Evolutionary conservation across 2,329 filamentous ascomycete genomes (phyloP).

Genomic region (Penicillium brasilianum): DNA sequence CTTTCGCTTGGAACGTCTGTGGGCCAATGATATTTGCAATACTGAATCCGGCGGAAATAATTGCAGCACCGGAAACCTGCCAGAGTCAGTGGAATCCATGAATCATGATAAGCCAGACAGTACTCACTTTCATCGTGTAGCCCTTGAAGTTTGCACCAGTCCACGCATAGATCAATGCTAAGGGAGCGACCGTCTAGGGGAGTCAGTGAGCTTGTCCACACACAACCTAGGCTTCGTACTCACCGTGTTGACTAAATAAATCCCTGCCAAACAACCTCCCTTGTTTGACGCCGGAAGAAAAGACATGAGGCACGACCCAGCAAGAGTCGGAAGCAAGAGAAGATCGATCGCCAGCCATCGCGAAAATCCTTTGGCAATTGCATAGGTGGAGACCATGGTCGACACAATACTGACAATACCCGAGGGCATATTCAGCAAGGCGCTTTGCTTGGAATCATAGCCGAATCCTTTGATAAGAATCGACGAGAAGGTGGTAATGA

Average conservation of each 20-base stretch:
- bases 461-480: slow-evolving; percentile 51
- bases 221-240: neutral
- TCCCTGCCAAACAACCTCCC: slow-evolving; percentile 48
- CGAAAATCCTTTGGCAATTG: slow-evolving; percentile 45
- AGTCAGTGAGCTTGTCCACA: slow-evolving; percentile 26
- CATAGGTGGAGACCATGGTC: slow-evolving; percentile 46
- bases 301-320: slow-evolving; percentile 48
- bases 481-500: slow-evolving; percentile 52
- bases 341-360: slow-evolving; percentile 50
- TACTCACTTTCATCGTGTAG: slow-evolving; percentile 48
- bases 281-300: slow-evolving; percentile 46
- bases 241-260: slow-evolving; percentile 46
- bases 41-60: slow-evolving; percentile 51
- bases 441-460: slow-evolving; percentile 49
- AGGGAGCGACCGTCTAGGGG: slow-evolving; percentile 45
- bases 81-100: slow-evolving; percentile 18
- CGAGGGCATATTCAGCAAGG: slow-evolving; percentile 53
- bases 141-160: slow-evolving; percentile 55
- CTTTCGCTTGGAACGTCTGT: slow-evolving; percentile 51
- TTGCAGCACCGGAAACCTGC: slow-evolving; percentile 52
- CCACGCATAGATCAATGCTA: slow-evolving; percentile 51
- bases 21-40: slow-evolving; percentile 44
- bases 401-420: slow-evolving; percentile 48
- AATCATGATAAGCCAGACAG: neutral
- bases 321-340: slow-evolving; percentile 51